phyloP scores from a whole-genome alignment of 495 filamentous ascomycete species.

The Neurospora sp. region DNA sequence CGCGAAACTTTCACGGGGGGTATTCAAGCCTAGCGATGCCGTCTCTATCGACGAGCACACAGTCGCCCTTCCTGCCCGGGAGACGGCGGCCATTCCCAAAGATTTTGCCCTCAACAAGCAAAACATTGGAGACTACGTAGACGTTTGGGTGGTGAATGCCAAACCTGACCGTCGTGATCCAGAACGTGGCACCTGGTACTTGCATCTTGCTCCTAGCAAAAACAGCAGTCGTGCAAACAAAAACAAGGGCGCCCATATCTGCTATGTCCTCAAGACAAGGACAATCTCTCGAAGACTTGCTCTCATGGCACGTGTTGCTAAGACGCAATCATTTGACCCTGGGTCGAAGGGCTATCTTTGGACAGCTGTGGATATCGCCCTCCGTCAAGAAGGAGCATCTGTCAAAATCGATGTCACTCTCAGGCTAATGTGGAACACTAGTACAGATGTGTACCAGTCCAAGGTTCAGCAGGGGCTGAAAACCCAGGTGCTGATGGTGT shows the following conservation, averaged over 20 bases:
- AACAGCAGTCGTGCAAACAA: background rate
- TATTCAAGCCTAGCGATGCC: background rate
- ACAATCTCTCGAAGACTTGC: conserved; percentile 3
- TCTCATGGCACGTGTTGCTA: conserved; percentile 4
- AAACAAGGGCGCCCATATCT: background rate
- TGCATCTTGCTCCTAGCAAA: conserved; percentile 7
- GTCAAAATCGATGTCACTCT: conserved; percentile 8
- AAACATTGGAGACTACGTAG: conserved; percentile 4
- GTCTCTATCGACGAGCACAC: conserved; percentile 18
- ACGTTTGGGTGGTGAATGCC: background rate
- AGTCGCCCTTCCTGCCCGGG: conserved; percentile 2
- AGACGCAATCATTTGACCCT: conserved; percentile 2
- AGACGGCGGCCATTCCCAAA: background rate
- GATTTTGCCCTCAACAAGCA: background rate
- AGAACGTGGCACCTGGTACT: background rate
- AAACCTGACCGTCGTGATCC: background rate
- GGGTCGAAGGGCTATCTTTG: conserved; percentile 15
- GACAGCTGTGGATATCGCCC: conserved; percentile 8
- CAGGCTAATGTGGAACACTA: conserved; percentile 18
- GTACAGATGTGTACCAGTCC: conserved; percentile 1
- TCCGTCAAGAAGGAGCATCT: conserved; percentile 10
- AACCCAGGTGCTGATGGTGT: conserved; percentile 13
- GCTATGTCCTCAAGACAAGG: background rate
- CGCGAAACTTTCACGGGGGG: conserved; percentile 1
- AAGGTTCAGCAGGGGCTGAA: conserved; percentile 11